Percentiles rank a stretch among this genome's conserved stretches.
These are phyloP conservation scores for Rossbeevera mucosa DNA, from an alignment of 768 basidiomycete genomes.

Conservation along the genomic window DNA sequence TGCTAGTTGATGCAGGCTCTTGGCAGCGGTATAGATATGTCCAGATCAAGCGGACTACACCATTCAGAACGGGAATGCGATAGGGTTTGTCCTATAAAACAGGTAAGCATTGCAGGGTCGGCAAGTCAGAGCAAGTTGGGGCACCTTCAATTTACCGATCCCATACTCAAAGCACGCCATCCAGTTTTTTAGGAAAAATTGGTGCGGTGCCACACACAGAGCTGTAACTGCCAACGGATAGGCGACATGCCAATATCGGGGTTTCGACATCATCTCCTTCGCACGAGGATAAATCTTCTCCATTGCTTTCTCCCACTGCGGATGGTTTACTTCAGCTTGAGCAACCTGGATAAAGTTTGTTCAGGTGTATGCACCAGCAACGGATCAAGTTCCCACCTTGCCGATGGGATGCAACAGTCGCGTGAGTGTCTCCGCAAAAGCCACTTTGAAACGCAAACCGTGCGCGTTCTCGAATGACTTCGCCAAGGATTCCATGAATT, in stretches of 20 bases:
- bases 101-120: slow-evolving; percentile 1
- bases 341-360: slow-evolving; percentile 55
- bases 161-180: slow-evolving; percentile 64
- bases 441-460: slow-evolving; percentile 74
- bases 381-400: slow-evolving; percentile 47
- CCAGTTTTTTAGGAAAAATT: slow-evolving; percentile 85
- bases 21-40: slow-evolving; percentile 93
- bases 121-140: background rate
- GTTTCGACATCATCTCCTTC: slow-evolving; percentile 80
- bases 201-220: slow-evolving; percentile 82
- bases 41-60: slow-evolving; percentile 81
- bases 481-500: slow-evolving; percentile 81
- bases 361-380: background rate
- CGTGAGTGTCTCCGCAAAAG: slow-evolving; percentile 80
- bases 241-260: slow-evolving; percentile 83
- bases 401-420: slow-evolving; percentile 81
- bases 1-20: slow-evolving; percentile 76
- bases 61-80: slow-evolving; percentile 71
- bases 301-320: slow-evolving; percentile 90
- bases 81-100: slow-evolving; percentile 66
- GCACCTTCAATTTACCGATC: slow-evolving; percentile 76
- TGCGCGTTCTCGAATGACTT: slow-evolving; percentile 82
- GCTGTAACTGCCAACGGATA: slow-evolving; percentile 81
- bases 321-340: slow-evolving; percentile 94
- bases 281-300: slow-evolving; percentile 80